phyloP scores from a whole-genome alignment of 2,329 filamentous ascomycete genomes.

The Aspergillus pseudoglaucus region DNA sequence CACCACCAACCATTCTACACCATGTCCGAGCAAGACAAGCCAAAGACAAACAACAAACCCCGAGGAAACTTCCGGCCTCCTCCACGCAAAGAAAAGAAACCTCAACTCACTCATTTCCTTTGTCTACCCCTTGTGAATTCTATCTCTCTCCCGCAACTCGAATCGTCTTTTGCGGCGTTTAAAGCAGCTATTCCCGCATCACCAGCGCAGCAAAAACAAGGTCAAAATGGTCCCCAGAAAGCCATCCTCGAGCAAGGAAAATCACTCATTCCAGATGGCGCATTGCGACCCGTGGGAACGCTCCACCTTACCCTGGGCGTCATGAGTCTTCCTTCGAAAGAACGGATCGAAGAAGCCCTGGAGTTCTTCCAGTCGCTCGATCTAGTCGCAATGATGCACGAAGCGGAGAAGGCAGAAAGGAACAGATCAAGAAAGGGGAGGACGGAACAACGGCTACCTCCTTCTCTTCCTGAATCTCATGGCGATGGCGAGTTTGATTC shows the following conservation, averaged over 20 bases:
- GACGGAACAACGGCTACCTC: neutral
- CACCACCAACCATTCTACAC: neutral
- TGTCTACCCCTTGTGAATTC: constrained; percentile 56
- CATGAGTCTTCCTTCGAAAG: constrained; percentile 60
- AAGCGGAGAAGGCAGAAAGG: constrained; percentile 21
- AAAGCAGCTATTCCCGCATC: constrained; percentile 46
- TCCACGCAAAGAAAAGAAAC: constrained; percentile 16
- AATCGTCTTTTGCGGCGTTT: constrained; percentile 57
- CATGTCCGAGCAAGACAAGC: constrained; percentile 4
- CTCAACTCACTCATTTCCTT: constrained; percentile 41
- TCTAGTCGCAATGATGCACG: constrained; percentile 30
- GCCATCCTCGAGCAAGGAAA: constrained; percentile 27
- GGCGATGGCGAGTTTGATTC: too few relatives aligned
- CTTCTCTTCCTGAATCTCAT: too few relatives aligned
- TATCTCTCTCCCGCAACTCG: constrained; percentile 57
- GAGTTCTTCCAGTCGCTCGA: constrained; percentile 42
- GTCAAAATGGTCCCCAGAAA: constrained; percentile 7
- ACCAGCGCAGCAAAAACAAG: constrained; percentile 4
- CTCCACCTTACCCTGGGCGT: constrained; percentile 83
- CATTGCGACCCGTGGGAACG: constrained; percentile 70
- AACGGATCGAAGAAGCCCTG: constrained; percentile 44
- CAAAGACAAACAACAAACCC: constrained; percentile 2
- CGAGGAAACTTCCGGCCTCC: neutral
- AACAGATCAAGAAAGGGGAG: neutral
- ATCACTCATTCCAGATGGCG: constrained; percentile 53